These are phyloP conservation scores for Apiospora koreana DNA, from an alignment of 2,329 filamentous ascomycete genomes.

Conservation along the genomic window DNA sequence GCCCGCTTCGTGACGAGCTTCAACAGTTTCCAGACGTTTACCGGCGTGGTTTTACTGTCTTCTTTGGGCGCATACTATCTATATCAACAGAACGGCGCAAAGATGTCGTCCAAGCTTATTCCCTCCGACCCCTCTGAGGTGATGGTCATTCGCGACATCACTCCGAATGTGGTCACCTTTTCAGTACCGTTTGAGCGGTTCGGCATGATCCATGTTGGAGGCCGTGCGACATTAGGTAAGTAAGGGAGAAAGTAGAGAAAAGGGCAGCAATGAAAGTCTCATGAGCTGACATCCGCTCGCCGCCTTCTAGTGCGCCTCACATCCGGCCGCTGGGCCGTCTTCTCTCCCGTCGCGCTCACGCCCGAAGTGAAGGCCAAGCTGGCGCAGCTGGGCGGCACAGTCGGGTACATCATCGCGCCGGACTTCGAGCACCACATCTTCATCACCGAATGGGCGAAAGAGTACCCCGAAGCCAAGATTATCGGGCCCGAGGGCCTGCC, in stretches of 20 bases:
- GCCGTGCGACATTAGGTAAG: slow-evolving; percentile 80
- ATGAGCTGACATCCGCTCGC: slow-evolving; percentile 10
- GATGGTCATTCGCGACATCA: slow-evolving; percentile 88
- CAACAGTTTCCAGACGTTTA: slow-evolving; percentile 8
- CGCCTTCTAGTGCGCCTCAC: slow-evolving; percentile 67
- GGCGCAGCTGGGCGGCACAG: slow-evolving; percentile 63
- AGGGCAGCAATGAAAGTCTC: slow-evolving; percentile 1
- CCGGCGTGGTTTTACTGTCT: background rate
- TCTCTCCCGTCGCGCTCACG: slow-evolving; percentile 88
- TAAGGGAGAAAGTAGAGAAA: slow-evolving; percentile 10
- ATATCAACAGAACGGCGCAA: slow-evolving; percentile 18
- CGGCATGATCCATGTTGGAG: slow-evolving; percentile 79
- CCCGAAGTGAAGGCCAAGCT: slow-evolving; percentile 68
- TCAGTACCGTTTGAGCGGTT: slow-evolving; percentile 84
- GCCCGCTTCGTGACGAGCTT: slow-evolving; percentile 1
- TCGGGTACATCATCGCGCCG: slow-evolving; percentile 83
- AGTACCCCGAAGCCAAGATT: slow-evolving; percentile 76
- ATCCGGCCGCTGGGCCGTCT: slow-evolving; percentile 79
- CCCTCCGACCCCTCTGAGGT: slow-evolving; percentile 74
- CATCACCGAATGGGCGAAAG: slow-evolving; percentile 78
- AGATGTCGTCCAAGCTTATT: slow-evolving; percentile 65
- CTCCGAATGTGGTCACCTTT: slow-evolving; percentile 75
- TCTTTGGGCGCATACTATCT: slow-evolving; percentile 8
- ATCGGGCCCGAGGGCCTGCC: slow-evolving; percentile 81
- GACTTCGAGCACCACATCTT: slow-evolving; percentile 97